Conservation (phyloP, 176 grass and related monocot species). For the Pontederia paniculata region DNA sequence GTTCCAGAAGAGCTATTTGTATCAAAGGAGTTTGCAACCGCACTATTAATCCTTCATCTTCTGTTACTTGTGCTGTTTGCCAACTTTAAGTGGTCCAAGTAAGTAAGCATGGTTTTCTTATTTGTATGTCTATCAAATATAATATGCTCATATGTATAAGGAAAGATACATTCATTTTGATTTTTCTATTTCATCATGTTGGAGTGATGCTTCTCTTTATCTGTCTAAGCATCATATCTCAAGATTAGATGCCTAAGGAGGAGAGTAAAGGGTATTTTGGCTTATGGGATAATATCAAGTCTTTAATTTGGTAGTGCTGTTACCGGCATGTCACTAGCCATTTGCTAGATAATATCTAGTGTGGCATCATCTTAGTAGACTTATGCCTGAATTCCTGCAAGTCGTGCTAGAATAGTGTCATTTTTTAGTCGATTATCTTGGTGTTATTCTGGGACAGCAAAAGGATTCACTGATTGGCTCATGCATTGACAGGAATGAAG, state of each 20-base stretch:
- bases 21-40: not conserved
- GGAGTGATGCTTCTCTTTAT: too few relatives aligned
- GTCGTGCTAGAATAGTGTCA: too few relatives aligned
- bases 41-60: not conserved
- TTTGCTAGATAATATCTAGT: too few relatives aligned
- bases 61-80: not conserved
- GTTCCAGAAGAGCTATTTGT: not conserved
- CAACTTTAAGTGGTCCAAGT: not conserved
- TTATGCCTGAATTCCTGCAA: not conserved
- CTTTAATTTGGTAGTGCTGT: not conserved
- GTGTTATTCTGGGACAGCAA: not conserved
- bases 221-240: too few relatives aligned
- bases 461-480: not conserved
- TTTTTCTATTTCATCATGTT: too few relatives aligned
- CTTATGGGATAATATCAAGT: not conserved
- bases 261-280: too few relatives aligned
- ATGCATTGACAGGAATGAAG: conserved; percentile 9
- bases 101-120: too few relatives aligned
- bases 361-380: conserved; percentile 17
- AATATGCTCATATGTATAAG: too few relatives aligned
- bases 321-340: too few relatives aligned
- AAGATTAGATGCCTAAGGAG: too few relatives aligned
- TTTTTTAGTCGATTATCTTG: not conserved
- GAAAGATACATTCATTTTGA: too few relatives aligned
- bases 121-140: too few relatives aligned